These are phyloP conservation scores for Ostreobium quekettii DNA, from an alignment of 139 green algal species.

Conservation along the genomic window DNA sequence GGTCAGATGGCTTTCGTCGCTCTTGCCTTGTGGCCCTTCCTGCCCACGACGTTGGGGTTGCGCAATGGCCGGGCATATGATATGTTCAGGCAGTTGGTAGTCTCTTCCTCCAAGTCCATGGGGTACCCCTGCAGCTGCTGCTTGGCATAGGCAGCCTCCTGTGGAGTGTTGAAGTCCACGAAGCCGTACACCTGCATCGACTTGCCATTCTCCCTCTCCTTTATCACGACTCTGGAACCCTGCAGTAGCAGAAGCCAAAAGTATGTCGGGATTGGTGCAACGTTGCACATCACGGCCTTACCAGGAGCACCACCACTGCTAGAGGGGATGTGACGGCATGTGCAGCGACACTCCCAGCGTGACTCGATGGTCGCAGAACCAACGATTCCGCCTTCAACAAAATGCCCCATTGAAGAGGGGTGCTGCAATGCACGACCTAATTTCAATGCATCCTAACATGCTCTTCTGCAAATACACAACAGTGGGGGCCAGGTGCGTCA, in stretches of 20 bases:
- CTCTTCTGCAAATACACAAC: no score
- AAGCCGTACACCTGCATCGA: constrained; percentile 36
- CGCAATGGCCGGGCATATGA: constrained; percentile 6
- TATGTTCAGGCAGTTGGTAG: constrained; percentile 4
- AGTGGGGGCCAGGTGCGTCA: background rate
- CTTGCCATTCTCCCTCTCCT: constrained; percentile 28
- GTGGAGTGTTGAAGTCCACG: constrained; percentile 34
- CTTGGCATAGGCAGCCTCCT: constrained; percentile 26
- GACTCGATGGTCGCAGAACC: no score
- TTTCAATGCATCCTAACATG: no score
- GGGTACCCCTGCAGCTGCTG: constrained; percentile 32
- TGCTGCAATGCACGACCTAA: no score
- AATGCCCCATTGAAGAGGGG: no score
- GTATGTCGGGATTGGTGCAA: background rate
- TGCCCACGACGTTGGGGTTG: background rate
- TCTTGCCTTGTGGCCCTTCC: no score
- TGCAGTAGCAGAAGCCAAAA: constrained; percentile 15
- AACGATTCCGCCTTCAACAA: no score
- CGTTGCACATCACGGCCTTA: background rate
- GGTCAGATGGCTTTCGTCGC: no score
- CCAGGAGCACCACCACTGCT: background rate
- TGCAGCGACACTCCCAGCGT: no score
- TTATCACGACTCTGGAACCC: constrained; percentile 39
- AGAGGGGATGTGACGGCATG: background rate
- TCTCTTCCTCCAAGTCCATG: constrained; percentile 26